Conservation (phyloP, 768 basidiomycete genomes). For the Pisolithus tinctorius region DNA sequence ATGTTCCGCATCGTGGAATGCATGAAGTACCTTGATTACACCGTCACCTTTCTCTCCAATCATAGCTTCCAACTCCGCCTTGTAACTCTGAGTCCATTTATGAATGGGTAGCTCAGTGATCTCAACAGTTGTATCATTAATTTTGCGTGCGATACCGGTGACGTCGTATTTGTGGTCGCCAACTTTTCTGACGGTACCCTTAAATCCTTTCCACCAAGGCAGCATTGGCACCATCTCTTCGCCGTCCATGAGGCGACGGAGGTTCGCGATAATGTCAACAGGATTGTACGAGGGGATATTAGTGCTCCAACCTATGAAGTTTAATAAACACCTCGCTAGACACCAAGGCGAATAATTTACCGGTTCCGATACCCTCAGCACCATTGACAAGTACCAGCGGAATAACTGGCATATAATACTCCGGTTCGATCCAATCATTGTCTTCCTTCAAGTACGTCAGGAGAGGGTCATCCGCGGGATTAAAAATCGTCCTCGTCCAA, state of each 20-base stretch:
- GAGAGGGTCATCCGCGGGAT: constrained; percentile 81
- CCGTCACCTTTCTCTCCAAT: constrained; percentile 81
- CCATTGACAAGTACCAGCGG: constrained; percentile 91
- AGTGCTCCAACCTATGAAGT: constrained; percentile 82
- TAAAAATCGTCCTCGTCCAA: constrained; percentile 72
- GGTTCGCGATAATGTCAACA: constrained; percentile 78
- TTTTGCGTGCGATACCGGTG: constrained; percentile 62
- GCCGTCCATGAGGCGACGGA: constrained; percentile 78
- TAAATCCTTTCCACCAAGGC: constrained; percentile 98
- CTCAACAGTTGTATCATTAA: constrained; percentile 86
- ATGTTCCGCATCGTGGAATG: not conserved
- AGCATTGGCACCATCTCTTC: constrained; percentile 82
- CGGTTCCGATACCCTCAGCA: constrained; percentile 96
- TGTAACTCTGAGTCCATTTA: constrained; percentile 91
- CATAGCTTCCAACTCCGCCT: constrained; percentile 86
- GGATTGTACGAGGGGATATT: constrained; percentile 91
- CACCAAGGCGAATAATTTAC: constrained; percentile 32
- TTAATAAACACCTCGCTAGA: constrained; percentile 5
- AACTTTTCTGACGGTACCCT: constrained; percentile 75
- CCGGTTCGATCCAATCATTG: constrained; percentile 80
- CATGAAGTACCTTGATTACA: constrained; percentile 58
- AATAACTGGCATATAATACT: constrained; percentile 87
- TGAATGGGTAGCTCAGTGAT: constrained; percentile 94
- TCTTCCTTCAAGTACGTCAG: constrained; percentile 84
- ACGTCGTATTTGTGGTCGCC: constrained; percentile 85